These are phyloP conservation scores for Stephania cephalantha DNA, from an alignment of 164 flowering plant species.

Conservation along the genomic window DNA sequence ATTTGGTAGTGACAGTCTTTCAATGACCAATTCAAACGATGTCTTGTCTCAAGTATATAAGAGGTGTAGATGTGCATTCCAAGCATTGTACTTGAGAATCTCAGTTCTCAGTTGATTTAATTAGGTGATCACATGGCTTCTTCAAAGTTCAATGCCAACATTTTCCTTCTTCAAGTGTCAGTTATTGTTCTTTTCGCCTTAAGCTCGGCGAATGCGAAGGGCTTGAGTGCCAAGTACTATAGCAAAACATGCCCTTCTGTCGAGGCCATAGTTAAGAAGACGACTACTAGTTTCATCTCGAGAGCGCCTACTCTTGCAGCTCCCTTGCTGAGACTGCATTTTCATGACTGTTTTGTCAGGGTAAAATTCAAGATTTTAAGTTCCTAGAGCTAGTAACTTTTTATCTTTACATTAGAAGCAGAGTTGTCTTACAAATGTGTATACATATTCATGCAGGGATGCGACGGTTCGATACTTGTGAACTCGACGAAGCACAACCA, in stretches of 20 bases:
- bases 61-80: background rate
- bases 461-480: constrained; percentile 64
- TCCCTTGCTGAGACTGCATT: constrained; percentile 47
- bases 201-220: constrained; percentile 15
- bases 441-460: constrained; percentile 35
- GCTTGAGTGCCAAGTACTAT: constrained; percentile 29
- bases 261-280: constrained; percentile 23
- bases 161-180: constrained; percentile 13
- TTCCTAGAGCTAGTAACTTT: background rate
- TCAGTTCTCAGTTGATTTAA: background rate
- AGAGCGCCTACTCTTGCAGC: constrained; percentile 34
- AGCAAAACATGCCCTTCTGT: constrained; percentile 30
- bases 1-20: constrained; percentile 9
- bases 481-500: constrained; percentile 27
- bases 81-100: background rate
- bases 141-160: constrained; percentile 8
- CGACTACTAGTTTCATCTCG: constrained; percentile 14
- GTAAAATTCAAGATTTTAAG: constrained; percentile 18
- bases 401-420: background rate
- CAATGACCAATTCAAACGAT: constrained; percentile 2
- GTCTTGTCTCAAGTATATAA: constrained; percentile 5
- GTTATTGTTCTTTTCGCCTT: constrained; percentile 9
- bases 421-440: background rate
- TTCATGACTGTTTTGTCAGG: constrained; percentile 58
- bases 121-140: constrained; percentile 2